Evolutionary conservation across 805 yeast species (phyloP).

Genomic region (Tetrapisispora fleetii): DNA sequence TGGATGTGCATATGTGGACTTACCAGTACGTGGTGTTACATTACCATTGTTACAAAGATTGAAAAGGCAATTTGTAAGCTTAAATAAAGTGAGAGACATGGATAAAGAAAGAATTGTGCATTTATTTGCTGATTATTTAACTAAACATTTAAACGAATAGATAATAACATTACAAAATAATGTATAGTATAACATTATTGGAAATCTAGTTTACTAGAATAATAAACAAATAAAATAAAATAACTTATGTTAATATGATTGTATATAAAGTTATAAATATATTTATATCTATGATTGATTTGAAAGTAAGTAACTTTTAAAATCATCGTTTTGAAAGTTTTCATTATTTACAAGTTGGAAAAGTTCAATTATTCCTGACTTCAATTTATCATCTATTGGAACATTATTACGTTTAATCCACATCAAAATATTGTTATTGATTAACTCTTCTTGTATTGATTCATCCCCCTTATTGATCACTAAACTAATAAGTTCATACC

Average conservation of each 20-base stretch:
- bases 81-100: conserved; percentile 70
- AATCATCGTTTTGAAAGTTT: not conserved
- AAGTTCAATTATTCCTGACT: conserved; percentile 8
- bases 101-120: conserved; percentile 59
- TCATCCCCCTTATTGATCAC: conserved; percentile 12
- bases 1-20: conserved; percentile 37
- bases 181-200: not conserved
- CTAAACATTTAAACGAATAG: conserved; percentile 41
- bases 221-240: not conserved
- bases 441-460: conserved; percentile 8
- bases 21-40: conserved; percentile 49
- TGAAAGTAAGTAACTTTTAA: not conserved
- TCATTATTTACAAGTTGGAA: conserved; percentile 4
- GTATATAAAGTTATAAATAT: not conserved
- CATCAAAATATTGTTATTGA: conserved; percentile 18
- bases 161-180: not conserved
- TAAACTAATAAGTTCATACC: conserved; percentile 16
- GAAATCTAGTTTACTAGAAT: not conserved
- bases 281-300: not conserved
- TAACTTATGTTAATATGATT: not conserved
- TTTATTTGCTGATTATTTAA: conserved; percentile 70
- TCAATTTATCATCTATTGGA: conserved; percentile 11
- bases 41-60: conserved; percentile 75
- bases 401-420: conserved; percentile 19
- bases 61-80: conserved; percentile 69